Base-by-base conservation (phyloP, 2,329 filamentous ascomycete genomes). In the Colletotrichum sp. region DNA sequence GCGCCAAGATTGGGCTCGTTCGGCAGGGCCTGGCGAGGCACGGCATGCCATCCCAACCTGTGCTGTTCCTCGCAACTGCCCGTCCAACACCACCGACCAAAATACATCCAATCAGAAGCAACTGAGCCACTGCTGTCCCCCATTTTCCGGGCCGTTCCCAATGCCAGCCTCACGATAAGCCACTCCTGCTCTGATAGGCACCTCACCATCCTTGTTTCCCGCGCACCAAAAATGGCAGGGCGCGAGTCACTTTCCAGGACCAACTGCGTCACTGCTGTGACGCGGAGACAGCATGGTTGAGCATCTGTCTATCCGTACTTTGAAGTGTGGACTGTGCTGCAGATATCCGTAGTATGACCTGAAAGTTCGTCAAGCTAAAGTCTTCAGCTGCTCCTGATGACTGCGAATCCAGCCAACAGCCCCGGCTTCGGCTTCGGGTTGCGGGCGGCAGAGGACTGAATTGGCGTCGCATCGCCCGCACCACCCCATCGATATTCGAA, bases 1-100 rank as follows among this genome's bases (percentile, higher is more conserved):
- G 67, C 55, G 71, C 67, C 67, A 28, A 69, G 70, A 36, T 72
- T 72, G 66, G 71, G 55, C 65, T 62, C 36, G 32, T 73, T 63
- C 55, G 30, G 49, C 55, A 59, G 44, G 66, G 67, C 36, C 62
- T 49, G 62, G 62, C 62, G 32, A 63, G 32, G 28, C 24, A 32
- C 16, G 15, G 34, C 36, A 21, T 49, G 36, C 24, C 63, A 52
- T 66, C 36, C 34, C 63, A 66, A 65, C 62, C 32, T 32, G 18
- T 28, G 21, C 26, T 18, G 24, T 63, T 21, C 60, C 30, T 21
- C 18, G 60, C 30, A 60, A 18, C 26, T 18, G 12, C 28, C 28
- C 28, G 28, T 30, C 59, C n/a, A 39, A 39, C 32, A 28, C 28
- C 32, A 34, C 32, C 32, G 28, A 52, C 44, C 44, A n/a, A 52